Conservation (phyloP, 192 early-diverging fungal genomes). For the Umbelopsis sp. region DNA sequence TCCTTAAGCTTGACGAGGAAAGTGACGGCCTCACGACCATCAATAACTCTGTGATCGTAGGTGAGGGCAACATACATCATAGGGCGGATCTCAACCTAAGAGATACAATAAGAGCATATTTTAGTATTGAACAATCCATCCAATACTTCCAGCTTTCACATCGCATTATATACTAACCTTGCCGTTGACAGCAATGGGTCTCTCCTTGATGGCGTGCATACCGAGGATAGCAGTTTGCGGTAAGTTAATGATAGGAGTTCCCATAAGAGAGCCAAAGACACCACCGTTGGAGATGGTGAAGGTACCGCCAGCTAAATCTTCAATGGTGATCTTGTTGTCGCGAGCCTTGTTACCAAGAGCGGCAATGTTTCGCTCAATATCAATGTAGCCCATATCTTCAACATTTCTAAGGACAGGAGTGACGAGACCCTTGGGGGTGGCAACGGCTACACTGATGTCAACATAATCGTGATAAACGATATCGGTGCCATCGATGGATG, state of each 20-base stretch:
- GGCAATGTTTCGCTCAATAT: conserved; percentile 90
- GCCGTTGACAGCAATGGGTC: conserved; percentile 92
- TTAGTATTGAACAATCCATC: conserved; percentile 13
- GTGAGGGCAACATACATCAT: conserved; percentile 99
- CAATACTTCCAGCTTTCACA: neutral
- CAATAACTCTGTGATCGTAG: conserved; percentile 98
- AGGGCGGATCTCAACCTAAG: conserved; percentile 74
- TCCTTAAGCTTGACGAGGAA: conserved; percentile 99
- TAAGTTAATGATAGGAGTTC: conserved; percentile 98
- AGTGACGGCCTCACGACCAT: conserved; percentile 97
- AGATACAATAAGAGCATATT: neutral
- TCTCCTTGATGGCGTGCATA: conserved; percentile 98
- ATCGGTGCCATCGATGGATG: conserved; percentile 89
- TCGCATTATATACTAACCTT: conserved; percentile 54
- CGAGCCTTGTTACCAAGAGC: conserved; percentile 88
- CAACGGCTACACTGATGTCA: conserved; percentile 94
- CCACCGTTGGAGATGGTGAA: conserved; percentile 99
- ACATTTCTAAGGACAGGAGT: conserved; percentile 95
- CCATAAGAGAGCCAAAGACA: conserved; percentile 95
- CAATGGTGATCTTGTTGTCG: conserved; percentile 94
- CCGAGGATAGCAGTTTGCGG: conserved; percentile 97
- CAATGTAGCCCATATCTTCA: conserved; percentile 83
- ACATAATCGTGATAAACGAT: conserved; percentile 94
- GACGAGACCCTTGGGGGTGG: conserved; percentile 98
- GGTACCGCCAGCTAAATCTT: conserved; percentile 97